Conservation (phyloP, 179 eudicot species). For the Carnegiea gigantea region DNA sequence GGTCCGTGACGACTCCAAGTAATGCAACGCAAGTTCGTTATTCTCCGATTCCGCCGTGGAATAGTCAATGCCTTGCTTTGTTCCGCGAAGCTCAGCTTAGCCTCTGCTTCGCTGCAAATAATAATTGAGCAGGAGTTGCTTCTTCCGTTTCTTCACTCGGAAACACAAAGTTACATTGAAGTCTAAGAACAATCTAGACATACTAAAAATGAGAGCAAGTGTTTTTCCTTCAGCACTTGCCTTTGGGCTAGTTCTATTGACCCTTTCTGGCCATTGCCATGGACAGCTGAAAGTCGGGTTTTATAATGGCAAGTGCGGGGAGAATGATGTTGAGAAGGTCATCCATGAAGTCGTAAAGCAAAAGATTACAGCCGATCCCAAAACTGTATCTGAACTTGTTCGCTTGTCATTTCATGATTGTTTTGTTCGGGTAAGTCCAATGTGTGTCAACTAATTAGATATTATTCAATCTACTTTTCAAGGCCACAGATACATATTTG, state of each 20-base stretch:
- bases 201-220: neutral
- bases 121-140: too few species aligned
- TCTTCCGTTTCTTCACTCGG: neutral
- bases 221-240: neutral
- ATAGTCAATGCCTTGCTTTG: too few species aligned
- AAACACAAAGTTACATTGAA: neutral
- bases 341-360: conserved; percentile 9
- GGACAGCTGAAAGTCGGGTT: conserved; percentile 18
- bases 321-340: conserved; percentile 13
- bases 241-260: neutral
- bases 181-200: neutral
- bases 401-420: conserved; percentile 26
- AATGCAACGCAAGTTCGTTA: too few species aligned
- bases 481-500: too few species aligned
- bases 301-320: conserved; percentile 18
- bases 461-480: too few species aligned
- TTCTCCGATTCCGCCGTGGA: too few species aligned
- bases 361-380: neutral
- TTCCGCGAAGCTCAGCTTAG: too few species aligned
- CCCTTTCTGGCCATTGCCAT: conserved; percentile 2
- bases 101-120: too few species aligned
- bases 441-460: too few species aligned
- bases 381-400: conserved; percentile 9
- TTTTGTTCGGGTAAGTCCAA: conserved; percentile 24
- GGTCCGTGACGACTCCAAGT: too few species aligned